These are phyloP conservation scores for Curvularia sp. DNA, from an alignment of 2,329 filamentous ascomycete species.

Conservation along the genomic window DNA sequence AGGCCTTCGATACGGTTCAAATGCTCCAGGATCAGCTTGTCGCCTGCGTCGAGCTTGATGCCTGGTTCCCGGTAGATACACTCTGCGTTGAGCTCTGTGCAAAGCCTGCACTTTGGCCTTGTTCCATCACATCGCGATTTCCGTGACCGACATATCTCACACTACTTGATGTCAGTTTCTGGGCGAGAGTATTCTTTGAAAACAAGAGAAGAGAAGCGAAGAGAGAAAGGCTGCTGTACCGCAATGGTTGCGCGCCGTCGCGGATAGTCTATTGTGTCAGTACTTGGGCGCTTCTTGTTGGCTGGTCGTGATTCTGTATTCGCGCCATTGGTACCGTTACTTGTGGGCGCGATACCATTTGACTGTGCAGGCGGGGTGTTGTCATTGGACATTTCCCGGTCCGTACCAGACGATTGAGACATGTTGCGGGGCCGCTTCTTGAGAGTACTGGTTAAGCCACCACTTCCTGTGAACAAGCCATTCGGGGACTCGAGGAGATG, in stretches of 20 bases:
- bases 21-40: slow-evolving; percentile 83
- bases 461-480: slow-evolving; percentile 42
- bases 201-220: background rate
- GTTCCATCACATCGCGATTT: slow-evolving; percentile 82
- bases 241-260: slow-evolving; percentile 53
- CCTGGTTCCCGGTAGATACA: slow-evolving; percentile 86
- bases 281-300: slow-evolving; percentile 51
- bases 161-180: slow-evolving; percentile 60
- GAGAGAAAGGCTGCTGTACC: slow-evolving; percentile 33
- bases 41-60: slow-evolving; percentile 85
- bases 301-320: slow-evolving; percentile 36
- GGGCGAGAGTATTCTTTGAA: background rate
- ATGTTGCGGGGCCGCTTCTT: slow-evolving; percentile 53
- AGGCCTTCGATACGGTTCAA: slow-evolving; percentile 79
- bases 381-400: slow-evolving; percentile 51
- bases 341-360: slow-evolving; percentile 43
- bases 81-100: slow-evolving; percentile 80
- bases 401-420: slow-evolving; percentile 53
- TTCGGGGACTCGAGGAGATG: slow-evolving; percentile 51
- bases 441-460: slow-evolving; percentile 41
- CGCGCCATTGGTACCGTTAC: slow-evolving; percentile 37
- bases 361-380: slow-evolving; percentile 36
- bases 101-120: slow-evolving; percentile 84
- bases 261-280: slow-evolving; percentile 54
- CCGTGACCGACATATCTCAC: slow-evolving; percentile 80